phyloP scores from a whole-genome alignment of 768 basidiomycete species.

The Lactarius hengduanensis region DNA sequence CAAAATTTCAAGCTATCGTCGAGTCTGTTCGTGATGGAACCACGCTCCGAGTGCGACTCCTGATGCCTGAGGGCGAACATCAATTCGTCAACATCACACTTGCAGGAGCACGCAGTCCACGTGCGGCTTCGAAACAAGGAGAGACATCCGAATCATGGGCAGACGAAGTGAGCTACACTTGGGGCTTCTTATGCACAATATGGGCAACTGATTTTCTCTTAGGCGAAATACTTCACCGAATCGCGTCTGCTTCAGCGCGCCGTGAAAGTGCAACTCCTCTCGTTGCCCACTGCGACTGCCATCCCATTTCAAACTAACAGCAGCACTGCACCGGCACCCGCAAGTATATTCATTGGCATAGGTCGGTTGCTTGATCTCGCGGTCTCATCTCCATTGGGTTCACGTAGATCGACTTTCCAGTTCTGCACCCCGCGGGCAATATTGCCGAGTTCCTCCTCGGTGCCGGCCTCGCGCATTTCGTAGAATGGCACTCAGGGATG shows the following conservation, averaged over 20 bases:
- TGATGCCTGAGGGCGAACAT: slow-evolving; percentile 87
- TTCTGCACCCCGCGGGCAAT: slow-evolving; percentile 91
- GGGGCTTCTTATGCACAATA: neutral
- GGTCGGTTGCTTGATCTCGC: slow-evolving; percentile 42
- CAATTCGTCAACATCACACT: slow-evolving; percentile 85
- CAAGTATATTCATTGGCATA: slow-evolving; percentile 87
- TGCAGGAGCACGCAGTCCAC: slow-evolving; percentile 77
- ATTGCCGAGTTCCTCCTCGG: slow-evolving; percentile 87
- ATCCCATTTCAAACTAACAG: slow-evolving; percentile 73
- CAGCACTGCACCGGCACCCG: slow-evolving; percentile 57
- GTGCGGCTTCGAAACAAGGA: slow-evolving; percentile 65
- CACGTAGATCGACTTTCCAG: slow-evolving; percentile 36
- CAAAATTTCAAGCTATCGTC: slow-evolving; percentile 63
- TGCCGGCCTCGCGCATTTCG: slow-evolving; percentile 83
- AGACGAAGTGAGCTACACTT: slow-evolving; percentile 67
- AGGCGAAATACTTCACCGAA: slow-evolving; percentile 96
- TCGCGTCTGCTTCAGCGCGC: slow-evolving; percentile 76
- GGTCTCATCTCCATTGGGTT: neutral
- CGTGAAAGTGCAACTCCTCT: slow-evolving; percentile 76
- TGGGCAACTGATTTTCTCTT: slow-evolving; percentile 11
- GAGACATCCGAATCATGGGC: slow-evolving; percentile 81
- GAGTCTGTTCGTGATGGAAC: slow-evolving; percentile 94
- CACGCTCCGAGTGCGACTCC: slow-evolving; percentile 81
- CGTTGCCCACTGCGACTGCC: slow-evolving; percentile 73
- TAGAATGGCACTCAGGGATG: slow-evolving; percentile 98